phyloP scores from a whole-genome alignment of 177 flowering plant species.

The Vitis hybrid region DNA sequence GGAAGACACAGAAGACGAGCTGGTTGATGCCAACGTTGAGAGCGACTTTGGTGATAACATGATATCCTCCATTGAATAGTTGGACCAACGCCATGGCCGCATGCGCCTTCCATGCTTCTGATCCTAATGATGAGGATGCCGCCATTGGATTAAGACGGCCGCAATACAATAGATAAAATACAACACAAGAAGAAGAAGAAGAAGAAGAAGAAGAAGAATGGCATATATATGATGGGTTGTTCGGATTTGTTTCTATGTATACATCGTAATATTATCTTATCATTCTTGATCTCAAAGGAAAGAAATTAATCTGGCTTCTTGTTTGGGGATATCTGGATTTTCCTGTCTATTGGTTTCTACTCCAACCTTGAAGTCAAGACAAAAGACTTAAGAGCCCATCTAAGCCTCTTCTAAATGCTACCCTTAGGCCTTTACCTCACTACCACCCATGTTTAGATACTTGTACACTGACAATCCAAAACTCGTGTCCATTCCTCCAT shows the following conservation, averaged over 20 bases:
- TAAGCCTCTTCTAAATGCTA: too few relatives aligned
- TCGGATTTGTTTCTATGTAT: not conserved
- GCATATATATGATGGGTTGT: not conserved
- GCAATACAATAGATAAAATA: conserved; percentile 7
- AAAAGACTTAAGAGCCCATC: too few relatives aligned
- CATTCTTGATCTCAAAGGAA: not conserved
- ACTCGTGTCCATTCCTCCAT: too few relatives aligned
- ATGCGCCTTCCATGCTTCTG: conserved; percentile 65
- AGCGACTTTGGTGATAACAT: conserved; percentile 84
- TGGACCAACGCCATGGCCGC: conserved; percentile 77
- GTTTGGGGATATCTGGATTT: too few relatives aligned
- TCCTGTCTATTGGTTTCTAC: too few relatives aligned
- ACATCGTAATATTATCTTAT: not conserved
- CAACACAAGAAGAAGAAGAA: not conserved
- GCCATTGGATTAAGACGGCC: conserved; percentile 11
- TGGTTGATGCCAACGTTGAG: conserved; percentile 88
- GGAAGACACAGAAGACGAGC: conserved; percentile 81
- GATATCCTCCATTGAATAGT: conserved; percentile 77
- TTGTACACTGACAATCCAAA: too few relatives aligned
- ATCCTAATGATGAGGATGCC: not conserved
- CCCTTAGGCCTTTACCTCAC: too few relatives aligned
- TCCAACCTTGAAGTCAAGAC: too few relatives aligned
- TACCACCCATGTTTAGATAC: too few relatives aligned
- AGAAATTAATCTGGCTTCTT: too few relatives aligned
- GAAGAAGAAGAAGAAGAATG: not conserved